Evolutionary conservation across 2,329 filamentous ascomycete genomes (phyloP).

Genomic region (Xylariaceae sp.): DNA sequence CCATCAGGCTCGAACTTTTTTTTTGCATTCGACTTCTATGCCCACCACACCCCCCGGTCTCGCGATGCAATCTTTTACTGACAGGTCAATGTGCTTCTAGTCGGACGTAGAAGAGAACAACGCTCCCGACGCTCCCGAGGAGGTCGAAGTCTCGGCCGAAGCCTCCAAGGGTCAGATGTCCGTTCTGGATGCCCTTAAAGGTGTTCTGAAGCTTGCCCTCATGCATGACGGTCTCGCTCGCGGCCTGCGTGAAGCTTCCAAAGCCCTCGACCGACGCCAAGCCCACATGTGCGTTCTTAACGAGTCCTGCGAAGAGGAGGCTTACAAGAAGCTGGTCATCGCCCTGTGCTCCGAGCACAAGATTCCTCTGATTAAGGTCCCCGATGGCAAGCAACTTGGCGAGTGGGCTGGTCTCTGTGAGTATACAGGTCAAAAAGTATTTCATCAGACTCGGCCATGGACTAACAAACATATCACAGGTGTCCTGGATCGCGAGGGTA

Average conservation of each 20-base stretch:
- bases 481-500: slow-evolving; percentile 98
- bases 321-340: slow-evolving; percentile 99
- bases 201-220: slow-evolving; percentile 95
- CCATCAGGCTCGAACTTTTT: not conserved
- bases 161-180: slow-evolving; percentile 90
- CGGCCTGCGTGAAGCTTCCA: slow-evolving; percentile 96
- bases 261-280: slow-evolving; percentile 97
- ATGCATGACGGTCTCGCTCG: slow-evolving; percentile 99
- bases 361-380: slow-evolving; percentile 99
- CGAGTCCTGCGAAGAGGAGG: slow-evolving; percentile 99
- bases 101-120: slow-evolving; percentile 99
- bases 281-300: slow-evolving; percentile 99
- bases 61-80: slow-evolving; percentile 13
- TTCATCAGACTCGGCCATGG: not conserved
- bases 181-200: slow-evolving; percentile 97
- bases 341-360: slow-evolving; percentile 99
- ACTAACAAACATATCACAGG: slow-evolving; percentile 50
- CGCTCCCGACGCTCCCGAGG: slow-evolving; percentile 75
- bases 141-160: slow-evolving; percentile 96
- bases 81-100: slow-evolving; percentile 40
- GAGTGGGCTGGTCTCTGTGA: slow-evolving; percentile 99
- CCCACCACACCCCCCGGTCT: slow-evolving; percentile 10
- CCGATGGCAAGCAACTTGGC: slow-evolving; percentile 98
- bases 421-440: slow-evolving; percentile 38
- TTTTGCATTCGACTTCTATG: not conserved